These are phyloP conservation scores for Penicillium paneum DNA, from an alignment of 2,329 filamentous ascomycete species.

Conservation along the genomic window DNA sequence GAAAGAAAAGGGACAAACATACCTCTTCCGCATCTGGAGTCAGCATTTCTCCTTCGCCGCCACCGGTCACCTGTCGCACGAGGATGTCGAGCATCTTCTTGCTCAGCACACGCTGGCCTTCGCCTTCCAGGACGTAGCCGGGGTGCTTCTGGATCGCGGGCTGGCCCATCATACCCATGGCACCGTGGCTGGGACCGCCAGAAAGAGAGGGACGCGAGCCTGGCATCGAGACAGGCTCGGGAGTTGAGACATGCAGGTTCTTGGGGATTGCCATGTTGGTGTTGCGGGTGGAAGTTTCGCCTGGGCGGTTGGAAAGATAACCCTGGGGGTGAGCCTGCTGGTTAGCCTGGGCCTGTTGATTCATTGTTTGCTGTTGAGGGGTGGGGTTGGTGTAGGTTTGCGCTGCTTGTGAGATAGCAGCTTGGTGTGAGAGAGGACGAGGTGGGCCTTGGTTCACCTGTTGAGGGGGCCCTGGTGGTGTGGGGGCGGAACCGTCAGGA, in stretches of 20 bases:
- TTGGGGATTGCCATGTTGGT: slow-evolving; percentile 81
- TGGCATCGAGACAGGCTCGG: slow-evolving; percentile 70
- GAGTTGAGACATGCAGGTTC: slow-evolving; percentile 67
- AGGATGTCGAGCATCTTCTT: slow-evolving; percentile 97
- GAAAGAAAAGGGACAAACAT: slow-evolving; percentile 29
- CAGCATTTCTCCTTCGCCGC: slow-evolving; percentile 70
- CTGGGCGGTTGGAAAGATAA: slow-evolving; percentile 42
- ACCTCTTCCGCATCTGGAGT: slow-evolving; percentile 96
- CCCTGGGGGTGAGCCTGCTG: slow-evolving; percentile 43
- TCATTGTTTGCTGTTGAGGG: slow-evolving; percentile 26
- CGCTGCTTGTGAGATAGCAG: slow-evolving; percentile 46
- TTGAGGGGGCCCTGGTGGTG: slow-evolving; percentile 29
- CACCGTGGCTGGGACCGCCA: slow-evolving; percentile 69
- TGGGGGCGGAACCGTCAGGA: slow-evolving; percentile 33
- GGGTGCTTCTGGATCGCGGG: slow-evolving; percentile 80
- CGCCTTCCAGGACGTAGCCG: slow-evolving; percentile 81
- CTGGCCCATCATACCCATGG: slow-evolving; percentile 80
- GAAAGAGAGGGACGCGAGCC: slow-evolving; percentile 76
- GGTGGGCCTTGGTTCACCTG: slow-evolving; percentile 36
- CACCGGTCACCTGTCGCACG: slow-evolving; percentile 87
- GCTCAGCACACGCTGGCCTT: slow-evolving; percentile 88
- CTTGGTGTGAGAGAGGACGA: slow-evolving; percentile 45
- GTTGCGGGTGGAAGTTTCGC: slow-evolving; percentile 43
- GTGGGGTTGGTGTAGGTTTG: slow-evolving; percentile 42
- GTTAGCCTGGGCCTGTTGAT: slow-evolving; percentile 32